phyloP scores from a whole-genome alignment of 495 filamentous ascomycete genomes.

The Annulohypoxylon bovei region DNA sequence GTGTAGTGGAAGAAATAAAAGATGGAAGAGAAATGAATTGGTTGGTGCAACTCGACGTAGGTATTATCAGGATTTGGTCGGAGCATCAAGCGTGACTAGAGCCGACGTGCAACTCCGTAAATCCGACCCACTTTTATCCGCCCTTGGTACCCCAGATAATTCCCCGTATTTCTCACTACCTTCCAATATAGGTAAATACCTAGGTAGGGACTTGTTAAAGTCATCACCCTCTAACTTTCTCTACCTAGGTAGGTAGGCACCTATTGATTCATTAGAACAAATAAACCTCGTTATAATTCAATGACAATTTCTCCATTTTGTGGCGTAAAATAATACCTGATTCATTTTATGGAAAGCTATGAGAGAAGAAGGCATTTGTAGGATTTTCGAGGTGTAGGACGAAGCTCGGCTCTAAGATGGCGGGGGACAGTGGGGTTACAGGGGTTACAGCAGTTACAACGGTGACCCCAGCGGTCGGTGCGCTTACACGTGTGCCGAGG shows the following conservation, averaged over 20 bases:
- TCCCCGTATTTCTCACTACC: neutral
- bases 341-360: no score
- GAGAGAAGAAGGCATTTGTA: neutral
- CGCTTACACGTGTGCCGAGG: slow-evolving; percentile 7
- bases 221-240: no score
- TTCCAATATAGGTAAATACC: neutral
- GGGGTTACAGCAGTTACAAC: neutral
- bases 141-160: neutral
- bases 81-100: neutral
- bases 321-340: no score
- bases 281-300: neutral
- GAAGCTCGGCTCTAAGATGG: neutral
- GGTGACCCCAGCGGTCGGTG: neutral
- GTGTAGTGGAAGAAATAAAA: neutral
- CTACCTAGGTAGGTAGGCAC: no score
- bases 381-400: neutral
- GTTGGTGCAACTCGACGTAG: neutral
- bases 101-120: neutral
- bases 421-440: neutral
- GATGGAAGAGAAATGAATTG: neutral
- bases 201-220: neutral
- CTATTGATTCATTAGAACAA: neutral
- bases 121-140: neutral
- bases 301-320: neutral
- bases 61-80: neutral